phyloP scores from a whole-genome alignment of 306 rosid genomes.

The Sesbania bispinosa region DNA sequence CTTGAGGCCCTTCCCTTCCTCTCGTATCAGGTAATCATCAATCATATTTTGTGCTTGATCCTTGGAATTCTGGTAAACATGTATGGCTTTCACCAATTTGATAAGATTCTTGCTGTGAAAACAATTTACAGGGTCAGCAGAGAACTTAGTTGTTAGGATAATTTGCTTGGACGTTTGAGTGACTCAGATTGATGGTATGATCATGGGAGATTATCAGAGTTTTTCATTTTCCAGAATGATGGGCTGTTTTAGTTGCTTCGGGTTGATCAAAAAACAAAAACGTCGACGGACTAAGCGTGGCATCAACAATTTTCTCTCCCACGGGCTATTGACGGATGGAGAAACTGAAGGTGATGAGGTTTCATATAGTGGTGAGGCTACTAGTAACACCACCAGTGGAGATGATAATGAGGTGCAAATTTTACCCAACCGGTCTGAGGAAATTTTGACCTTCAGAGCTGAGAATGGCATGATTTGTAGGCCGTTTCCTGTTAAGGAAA shows the following conservation, averaged over 20 bases:
- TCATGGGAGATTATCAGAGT: conserved; percentile 43
- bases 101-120: conserved; percentile 19
- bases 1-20: conserved; percentile 53
- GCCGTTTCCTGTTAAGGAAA: conserved; percentile 85
- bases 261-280: conserved; percentile 48
- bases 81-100: conserved; percentile 8
- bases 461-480: conserved; percentile 83
- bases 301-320: conserved; percentile 47
- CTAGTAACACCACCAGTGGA: conserved; percentile 46
- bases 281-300: conserved; percentile 31
- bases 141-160: conserved; percentile 39
- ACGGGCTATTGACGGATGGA: conserved; percentile 51
- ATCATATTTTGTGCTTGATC: conserved; percentile 7
- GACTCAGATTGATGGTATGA: conserved; percentile 21
- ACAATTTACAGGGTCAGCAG: conserved; percentile 30
- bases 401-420: conserved; percentile 59
- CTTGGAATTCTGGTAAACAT: neutral
- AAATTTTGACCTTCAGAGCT: conserved; percentile 59
- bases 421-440: conserved; percentile 67
- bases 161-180: conserved; percentile 27
- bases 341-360: conserved; percentile 66
- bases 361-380: conserved; percentile 54
- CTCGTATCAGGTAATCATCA: conserved; percentile 51
- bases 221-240: conserved; percentile 53
- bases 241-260: conserved; percentile 93